Conservation (phyloP, 148 eudicot genomes). For the Arctostaphylos glauca region DNA sequence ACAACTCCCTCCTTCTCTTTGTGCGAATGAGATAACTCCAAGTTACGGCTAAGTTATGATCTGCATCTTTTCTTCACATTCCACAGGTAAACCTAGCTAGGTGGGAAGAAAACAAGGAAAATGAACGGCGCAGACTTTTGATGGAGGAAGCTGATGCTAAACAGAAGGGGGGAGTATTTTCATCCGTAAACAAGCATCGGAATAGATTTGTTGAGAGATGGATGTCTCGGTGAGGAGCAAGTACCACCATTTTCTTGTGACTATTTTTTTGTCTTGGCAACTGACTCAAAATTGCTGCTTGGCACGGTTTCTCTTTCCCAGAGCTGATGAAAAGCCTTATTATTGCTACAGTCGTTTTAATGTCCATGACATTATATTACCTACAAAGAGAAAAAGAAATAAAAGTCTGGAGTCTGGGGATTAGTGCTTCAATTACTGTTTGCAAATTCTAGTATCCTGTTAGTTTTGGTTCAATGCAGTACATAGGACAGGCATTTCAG, state of each 20-base stretch:
- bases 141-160: conserved; percentile 74
- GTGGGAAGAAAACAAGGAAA: conserved; percentile 75
- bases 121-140: conserved; percentile 62
- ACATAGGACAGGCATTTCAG: not conserved
- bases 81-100: conserved; percentile 52
- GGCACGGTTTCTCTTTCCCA: not conserved
- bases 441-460: not conserved
- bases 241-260: conserved; percentile 9
- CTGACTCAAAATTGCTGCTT: not conserved
- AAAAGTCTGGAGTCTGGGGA: not conserved
- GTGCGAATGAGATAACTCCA: conserved; percentile 6
- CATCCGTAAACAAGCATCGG: conserved; percentile 46
- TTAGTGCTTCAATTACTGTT: not conserved
- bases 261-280: not conserved
- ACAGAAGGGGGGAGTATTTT: conserved; percentile 51
- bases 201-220: conserved; percentile 52
- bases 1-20: conserved; percentile 1
- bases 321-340: not conserved
- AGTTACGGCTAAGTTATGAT: conserved; percentile 16
- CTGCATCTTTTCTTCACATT: conserved; percentile 11
- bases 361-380: not conserved
- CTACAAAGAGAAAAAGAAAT: not conserved
- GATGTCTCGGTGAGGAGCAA: conserved; percentile 53
- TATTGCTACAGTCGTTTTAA: not conserved
- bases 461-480: not conserved